Base-by-base conservation (phyloP, 192 early-diverging fungal species). In the Podila horticola region DNA sequence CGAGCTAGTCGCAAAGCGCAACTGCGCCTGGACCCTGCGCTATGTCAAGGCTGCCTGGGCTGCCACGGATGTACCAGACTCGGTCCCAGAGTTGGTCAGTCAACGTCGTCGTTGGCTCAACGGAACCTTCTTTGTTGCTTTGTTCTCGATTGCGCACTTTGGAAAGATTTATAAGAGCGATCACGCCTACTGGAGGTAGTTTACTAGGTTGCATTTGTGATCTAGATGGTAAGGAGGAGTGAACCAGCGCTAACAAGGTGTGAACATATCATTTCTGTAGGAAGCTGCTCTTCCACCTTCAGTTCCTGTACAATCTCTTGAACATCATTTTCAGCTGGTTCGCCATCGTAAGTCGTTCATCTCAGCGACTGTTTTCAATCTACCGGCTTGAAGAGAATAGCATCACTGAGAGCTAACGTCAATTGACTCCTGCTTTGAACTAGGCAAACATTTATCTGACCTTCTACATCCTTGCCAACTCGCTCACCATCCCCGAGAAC, bases 311-410 rank as follows among this genome's bases (percentile, higher is more conserved):
- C 86, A 94, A 96, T 62, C 84, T 91, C 36, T 89, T 97, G 82
- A 91, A 90, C 72, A 75, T 96, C 71, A 75, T 96, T 31, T 97
- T 98, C 85, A 92, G 91, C 71, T 98, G 97, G 97, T 97, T 98
- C 84, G 90, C 92, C 8, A 82, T 98, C 20, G 87, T 88, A 85
- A 73, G 82, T 67, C 9, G 9, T 52, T 20, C 28, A 9, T 17
- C 11, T 12, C 36, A 22, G 12, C 26, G 8, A 26, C 33, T 8
- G 12, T 50, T 20, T 19, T 36, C 13, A 50, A 29, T 36, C 51
- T 19, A 38, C 24, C 22, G 11, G 41, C 15, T 6, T 6, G 13
- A 15, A 38, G 19, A 36, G 34, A 9, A 36, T 31, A 10, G 34
- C 6, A 9, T 36, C 10, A 11, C 34, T 36, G 34, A 19, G 60